Percentiles rank a stretch among this genome's conserved stretches.
Conservation (phyloP, 495 filamentous ascomycete genomes). For the Lepidopterella palustris region DNA sequence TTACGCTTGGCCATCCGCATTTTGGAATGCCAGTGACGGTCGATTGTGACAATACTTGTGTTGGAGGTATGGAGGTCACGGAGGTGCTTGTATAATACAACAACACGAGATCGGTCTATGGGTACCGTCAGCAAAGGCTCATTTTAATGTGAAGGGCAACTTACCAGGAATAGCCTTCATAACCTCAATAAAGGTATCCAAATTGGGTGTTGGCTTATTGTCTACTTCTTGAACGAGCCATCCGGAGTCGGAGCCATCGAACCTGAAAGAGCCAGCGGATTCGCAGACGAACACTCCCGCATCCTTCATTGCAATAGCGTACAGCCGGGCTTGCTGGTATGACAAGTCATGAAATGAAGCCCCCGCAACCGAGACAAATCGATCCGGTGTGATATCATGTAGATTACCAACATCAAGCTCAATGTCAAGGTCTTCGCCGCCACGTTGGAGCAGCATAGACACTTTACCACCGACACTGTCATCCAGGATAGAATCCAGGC, state of each 20-base stretch:
- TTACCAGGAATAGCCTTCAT: conserved; percentile 72
- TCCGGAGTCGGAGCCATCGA: conserved; percentile 82
- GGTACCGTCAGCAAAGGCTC: neutral
- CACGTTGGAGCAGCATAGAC: conserved; percentile 73
- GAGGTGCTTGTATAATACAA: conserved; percentile 92
- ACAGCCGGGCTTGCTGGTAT: conserved; percentile 90
- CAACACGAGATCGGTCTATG: conserved; percentile 73
- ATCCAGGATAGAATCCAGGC: conserved; percentile 90
- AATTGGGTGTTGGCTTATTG: conserved; percentile 77
- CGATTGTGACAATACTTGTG: conserved; percentile 85
- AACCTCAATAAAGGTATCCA: conserved; percentile 85
- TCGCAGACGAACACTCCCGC: conserved; percentile 85
- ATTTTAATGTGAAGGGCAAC: neutral
- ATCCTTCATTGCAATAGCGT: conserved; percentile 78
- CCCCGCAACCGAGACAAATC: conserved; percentile 88
- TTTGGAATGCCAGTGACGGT: conserved; percentile 89
- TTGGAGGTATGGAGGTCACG: conserved; percentile 90
- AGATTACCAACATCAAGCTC: conserved; percentile 83
- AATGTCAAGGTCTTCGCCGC: conserved; percentile 80
- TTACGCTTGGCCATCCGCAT: conserved; percentile 93
- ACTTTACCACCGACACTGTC: conserved; percentile 72
- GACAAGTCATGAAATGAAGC: conserved; percentile 92
- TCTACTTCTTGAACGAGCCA: conserved; percentile 94
- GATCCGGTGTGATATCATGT: conserved; percentile 90
- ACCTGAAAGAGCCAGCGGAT: conserved; percentile 87